Percentiles rank a stretch among this genome's conserved stretches.
phyloP scores from a whole-genome alignment of 1,284 basidiomycete species.

The Anthracocystis panici-leucophaei region DNA sequence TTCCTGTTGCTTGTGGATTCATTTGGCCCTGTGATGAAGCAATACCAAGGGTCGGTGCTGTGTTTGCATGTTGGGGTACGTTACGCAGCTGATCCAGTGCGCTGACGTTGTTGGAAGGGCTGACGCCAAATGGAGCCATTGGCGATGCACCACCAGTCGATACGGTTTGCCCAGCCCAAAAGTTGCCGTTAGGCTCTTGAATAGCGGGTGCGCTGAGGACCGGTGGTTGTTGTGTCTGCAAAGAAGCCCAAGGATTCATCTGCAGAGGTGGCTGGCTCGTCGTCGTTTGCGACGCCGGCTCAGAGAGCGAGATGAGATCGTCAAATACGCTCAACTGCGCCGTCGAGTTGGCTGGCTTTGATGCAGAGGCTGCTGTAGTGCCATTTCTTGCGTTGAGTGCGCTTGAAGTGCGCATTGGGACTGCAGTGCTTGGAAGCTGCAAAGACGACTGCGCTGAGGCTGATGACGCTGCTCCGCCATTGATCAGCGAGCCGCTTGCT shows the following conservation, averaged over 20 bases:
- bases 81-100: conserved; percentile 14
- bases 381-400: conserved; percentile 29
- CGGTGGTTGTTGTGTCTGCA: conserved; percentile 49
- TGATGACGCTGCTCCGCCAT: conserved; percentile 7
- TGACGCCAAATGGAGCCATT: conserved; percentile 18
- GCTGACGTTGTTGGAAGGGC: conserved; percentile 20
- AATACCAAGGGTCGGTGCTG: conserved; percentile 11
- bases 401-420: conserved; percentile 38
- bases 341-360: conserved; percentile 18
- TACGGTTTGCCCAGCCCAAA: conserved; percentile 25
- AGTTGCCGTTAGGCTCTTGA: conserved; percentile 38
- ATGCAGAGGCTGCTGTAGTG: conserved; percentile 1
- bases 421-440: conserved; percentile 18
- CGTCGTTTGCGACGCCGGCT: conserved; percentile 13
- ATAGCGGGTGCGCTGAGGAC: conserved; percentile 45
- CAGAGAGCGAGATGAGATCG: conserved; percentile 47
- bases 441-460: conserved; percentile 13
- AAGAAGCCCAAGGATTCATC: conserved; percentile 50
- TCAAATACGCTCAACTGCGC: conserved; percentile 54
- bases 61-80: conserved; percentile 35
- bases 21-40: conserved; percentile 10
- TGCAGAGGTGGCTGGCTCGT: conserved; percentile 44
- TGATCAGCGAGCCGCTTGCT: conserved; percentile 11
- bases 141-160: conserved; percentile 9
- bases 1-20: conserved; percentile 18